Base-by-base conservation (phyloP, 345 rosid species). In the Cardamine resedifolia region DNA sequence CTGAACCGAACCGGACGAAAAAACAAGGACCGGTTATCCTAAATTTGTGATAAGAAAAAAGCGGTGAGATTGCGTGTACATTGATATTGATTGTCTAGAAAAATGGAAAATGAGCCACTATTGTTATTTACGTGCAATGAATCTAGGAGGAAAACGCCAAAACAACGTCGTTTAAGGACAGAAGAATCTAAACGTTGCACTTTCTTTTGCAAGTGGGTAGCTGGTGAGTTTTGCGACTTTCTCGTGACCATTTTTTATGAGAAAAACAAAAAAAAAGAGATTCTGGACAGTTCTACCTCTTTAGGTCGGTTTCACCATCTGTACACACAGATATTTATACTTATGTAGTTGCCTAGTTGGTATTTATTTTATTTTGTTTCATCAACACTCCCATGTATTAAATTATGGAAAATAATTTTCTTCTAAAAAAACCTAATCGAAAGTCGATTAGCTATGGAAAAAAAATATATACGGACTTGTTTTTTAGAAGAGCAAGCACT, bases 211-310 rank as follows among this genome's bases (percentile, higher is more conserved):
- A 50, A 74, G 68, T 66, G 71, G 57, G 64, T 44, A 58, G 48
- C 50, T 20, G 67, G 68, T 75, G 73, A 59, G 78, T 66, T 66
- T 66, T 74, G 73, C 31, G 30, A 12, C 74, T 68, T 60, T 75
- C 78, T 75, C 78, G 78, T 75, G 64, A 68, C 19, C 15, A 38
- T 41, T 68, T 41, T 21, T 60, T 33, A 18, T 21, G 36, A 50
- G 38, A 48, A 34, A 18, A 26, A 6, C 6, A 19, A 19, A 19
- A 16, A 34, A 24, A 48, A 33, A 33, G n/a, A 9, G 1, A 11
- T 28, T 67, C 62, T 66, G 21, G 78, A 58, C 38, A 28, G 3
- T 50, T 74, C 68, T 74, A 20, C 31, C 0, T 66, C 70, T 27
- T 50, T 59, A 56, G 16, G 60, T 71, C 67, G 5, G 49, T 71